Base-by-base conservation (phyloP, 1,284 basidiomycete species). In the Apiotrichum domesticum region DNA sequence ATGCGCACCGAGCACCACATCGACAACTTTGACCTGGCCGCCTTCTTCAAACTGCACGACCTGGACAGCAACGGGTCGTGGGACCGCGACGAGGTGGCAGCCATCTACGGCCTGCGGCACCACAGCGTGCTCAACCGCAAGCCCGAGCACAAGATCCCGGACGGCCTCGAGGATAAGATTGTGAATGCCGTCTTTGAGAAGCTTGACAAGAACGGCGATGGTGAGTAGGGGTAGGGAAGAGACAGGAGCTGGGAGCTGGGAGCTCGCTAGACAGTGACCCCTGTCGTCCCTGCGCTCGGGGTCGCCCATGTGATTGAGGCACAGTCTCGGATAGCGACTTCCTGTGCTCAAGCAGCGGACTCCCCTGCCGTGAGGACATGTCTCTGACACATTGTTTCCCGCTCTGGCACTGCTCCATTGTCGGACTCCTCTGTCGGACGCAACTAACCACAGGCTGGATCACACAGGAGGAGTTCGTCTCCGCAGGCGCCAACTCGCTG, bases 81-180 rank as follows among this genome's bases (percentile, higher is more conserved):
- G 86, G 84, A 88, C 73, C 79, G 81, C 56, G 84, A 85, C 60
- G 90, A 94, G 75, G 87, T 94, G 61, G 86, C 94, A 72, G 89
- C 90, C 6, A 84, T 95, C 45, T 95, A 96, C 67, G 95, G 95
- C 56, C 88, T 99, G 29, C 92, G 98, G 75, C 96, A 98, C 74
- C 83, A 94, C 58, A 91, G 91, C 66, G 89, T 90, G 21, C 85
- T 89, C 76, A 87, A 90, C 76, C 88, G 64, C 87, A 90, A 42
- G 79, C 21, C 21, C 21, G 84, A 51, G 84, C 87, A 54, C 90
- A 90, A 70, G 81, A 84, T 32, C 4, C 55, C 56, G n/a, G 46
- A 42, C 4, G 48, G 33, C n/a, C 47, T 58, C 33, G 73, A 94
- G 97, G 78, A 90, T 58, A 75, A 83, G 56, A 87, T 99, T 59